Conservation (phyloP, 768 basidiomycete genomes). For the Termitomyces sp. region DNA sequence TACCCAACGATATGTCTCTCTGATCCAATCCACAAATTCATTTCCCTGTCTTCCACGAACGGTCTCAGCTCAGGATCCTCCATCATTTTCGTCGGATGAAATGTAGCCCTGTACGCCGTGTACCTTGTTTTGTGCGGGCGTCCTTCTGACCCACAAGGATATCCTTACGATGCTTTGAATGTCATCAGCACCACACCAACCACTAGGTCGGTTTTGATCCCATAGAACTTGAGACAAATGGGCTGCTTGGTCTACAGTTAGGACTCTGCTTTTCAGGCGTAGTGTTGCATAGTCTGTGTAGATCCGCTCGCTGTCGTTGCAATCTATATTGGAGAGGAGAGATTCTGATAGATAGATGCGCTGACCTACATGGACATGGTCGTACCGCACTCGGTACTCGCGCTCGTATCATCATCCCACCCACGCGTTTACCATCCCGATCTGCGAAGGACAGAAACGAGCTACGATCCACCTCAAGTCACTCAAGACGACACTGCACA, state of each 20-base stretch:
- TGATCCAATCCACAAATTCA: conserved; percentile 59
- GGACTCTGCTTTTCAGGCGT: conserved; percentile 20
- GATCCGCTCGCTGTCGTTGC: too few relatives aligned
- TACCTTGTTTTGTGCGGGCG: conserved; percentile 53
- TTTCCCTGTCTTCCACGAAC: conserved; percentile 55
- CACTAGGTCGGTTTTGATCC: conserved; percentile 39
- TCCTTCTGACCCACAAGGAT: conserved; percentile 42
- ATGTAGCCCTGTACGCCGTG: conserved; percentile 52
- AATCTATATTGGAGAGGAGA: not conserved
- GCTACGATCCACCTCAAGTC: too few relatives aligned
- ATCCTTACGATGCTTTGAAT: conserved; percentile 41
- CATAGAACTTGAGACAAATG: conserved; percentile 27
- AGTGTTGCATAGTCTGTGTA: conserved; percentile 28
- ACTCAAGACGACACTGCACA: too few relatives aligned
- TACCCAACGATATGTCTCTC: conserved; percentile 31
- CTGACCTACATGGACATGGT: conserved; percentile 26
- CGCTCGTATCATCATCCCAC: conserved; percentile 21
- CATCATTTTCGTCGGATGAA: conserved; percentile 39
- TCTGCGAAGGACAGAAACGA: too few relatives aligned
- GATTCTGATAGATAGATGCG: not conserved
- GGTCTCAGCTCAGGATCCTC: conserved; percentile 44
- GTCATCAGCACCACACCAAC: conserved; percentile 48
- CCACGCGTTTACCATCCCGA: conserved; percentile 24
- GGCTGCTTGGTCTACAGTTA: not conserved
- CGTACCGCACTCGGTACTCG: conserved; percentile 17